These are phyloP conservation scores for Choiromyces venosus DNA, from an alignment of 495 filamentous ascomycete species.

Conservation along the genomic window DNA sequence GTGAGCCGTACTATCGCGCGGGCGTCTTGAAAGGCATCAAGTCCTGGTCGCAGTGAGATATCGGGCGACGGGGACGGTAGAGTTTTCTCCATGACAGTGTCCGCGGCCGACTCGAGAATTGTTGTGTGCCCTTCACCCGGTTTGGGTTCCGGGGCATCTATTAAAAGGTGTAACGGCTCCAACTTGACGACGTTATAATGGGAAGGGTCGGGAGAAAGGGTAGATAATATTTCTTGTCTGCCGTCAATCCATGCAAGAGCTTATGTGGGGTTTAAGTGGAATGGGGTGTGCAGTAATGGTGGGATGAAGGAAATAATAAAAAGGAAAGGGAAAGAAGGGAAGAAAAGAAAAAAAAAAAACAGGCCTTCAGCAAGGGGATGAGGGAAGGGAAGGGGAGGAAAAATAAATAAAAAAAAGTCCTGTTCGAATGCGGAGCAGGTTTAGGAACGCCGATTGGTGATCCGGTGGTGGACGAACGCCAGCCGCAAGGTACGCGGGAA, in stretches of 20 bases:
- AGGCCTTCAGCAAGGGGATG: neutral
- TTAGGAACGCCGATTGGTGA: constrained; percentile 1
- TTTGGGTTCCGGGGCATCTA: constrained; percentile 32
- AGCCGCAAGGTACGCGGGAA: constrained; percentile 24
- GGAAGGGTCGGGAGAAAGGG: constrained; percentile 12
- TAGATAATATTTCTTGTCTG: constrained; percentile 9
- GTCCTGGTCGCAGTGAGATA: neutral
- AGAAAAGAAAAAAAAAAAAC: constrained; percentile 12
- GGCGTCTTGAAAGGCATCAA: constrained; percentile 50
- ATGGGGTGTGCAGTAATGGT: constrained; percentile 1
- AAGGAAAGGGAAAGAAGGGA: constrained; percentile 11
- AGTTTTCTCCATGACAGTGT: constrained; percentile 28
- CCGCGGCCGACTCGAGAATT: constrained; percentile 17
- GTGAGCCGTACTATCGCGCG: constrained; percentile 61
- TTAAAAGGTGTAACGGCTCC: constrained; percentile 17
- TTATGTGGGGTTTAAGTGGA: constrained; percentile 4
- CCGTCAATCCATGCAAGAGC: constrained; percentile 27
- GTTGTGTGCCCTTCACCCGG: constrained; percentile 23
- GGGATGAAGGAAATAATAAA: constrained; percentile 14
- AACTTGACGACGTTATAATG: constrained; percentile 15
- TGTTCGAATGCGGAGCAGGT: neutral
- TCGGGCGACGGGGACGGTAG: constrained; percentile 12
- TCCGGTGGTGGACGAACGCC: neutral
- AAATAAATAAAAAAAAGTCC: neutral
- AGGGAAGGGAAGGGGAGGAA: neutral